Base-by-base conservation (phyloP, 805 yeast species). In the Yueomyces sp. region DNA sequence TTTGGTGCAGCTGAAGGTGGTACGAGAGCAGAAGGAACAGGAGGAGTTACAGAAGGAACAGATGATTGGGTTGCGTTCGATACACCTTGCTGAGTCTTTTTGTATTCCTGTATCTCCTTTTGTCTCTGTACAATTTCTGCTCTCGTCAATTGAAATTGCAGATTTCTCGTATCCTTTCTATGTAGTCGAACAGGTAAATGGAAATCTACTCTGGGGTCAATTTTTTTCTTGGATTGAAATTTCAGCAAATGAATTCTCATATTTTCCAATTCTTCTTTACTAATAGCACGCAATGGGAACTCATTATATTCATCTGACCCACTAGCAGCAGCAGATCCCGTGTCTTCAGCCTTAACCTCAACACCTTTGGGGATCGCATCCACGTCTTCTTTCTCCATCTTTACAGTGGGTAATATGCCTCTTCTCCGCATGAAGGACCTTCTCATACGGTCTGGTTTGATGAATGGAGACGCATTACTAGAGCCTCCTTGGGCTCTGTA, bases 91-190 rank as follows among this genome's bases (percentile, higher is more conserved):
- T 62, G 57, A 36, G 52, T 53, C 29, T 50, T 53, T 45, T 59
- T 58, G 43, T 60, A 61, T 44, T 66, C 66, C 31, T 64, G 63
- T 45, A 68, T 65, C 51, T 75, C 78, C 43, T 62, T 66, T 54
- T 70, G 74, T 54, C 80, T 72, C 42, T 71, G 74, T 42, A 81
- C 90, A 51, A 83, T 73, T 56, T 84, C 92, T 45, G 81, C 77
- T 53, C 87, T 65, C 2, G 88, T 79, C 52, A 86, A 67, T 60
- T 86, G 94, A 56, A 84, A 84, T 59, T 88, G 96, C 57, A 90
- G 68, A 58, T 85, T 85, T 55, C 86, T 76, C 1, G 98, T 96
- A 62, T 90, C 97, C 57, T 90, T 88, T 52, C 97, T 73, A 60
- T 88, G 96, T 57, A 90, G 66, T 52, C 96, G 69, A 26, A 88